Base-by-base conservation (phyloP, 257 asterid genomes). In the Fraxinus americana region DNA sequence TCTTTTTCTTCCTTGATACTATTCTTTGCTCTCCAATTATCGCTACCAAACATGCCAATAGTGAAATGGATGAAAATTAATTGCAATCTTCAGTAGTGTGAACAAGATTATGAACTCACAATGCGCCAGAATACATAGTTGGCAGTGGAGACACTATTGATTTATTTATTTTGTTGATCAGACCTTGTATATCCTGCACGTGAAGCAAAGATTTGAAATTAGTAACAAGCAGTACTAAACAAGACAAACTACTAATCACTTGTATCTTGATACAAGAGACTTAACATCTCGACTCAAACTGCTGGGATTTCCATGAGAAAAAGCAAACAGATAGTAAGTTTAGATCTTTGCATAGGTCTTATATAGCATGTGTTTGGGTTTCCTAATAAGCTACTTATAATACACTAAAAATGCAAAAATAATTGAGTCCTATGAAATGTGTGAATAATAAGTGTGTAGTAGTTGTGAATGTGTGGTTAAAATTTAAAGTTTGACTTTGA, bases 161-260 rank as follows among this genome's bases (percentile, higher is more conserved):
- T 85, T 88, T 95, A 78, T 95, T 92, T 76, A 95, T 95, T 87
- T 95, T 95, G 90, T 90, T 87, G 82, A 95, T 95, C 79, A 95
- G 85, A 83, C 97, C 98, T 85, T 95, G 99, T 87, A 95, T 93
- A 84, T 95, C 99, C 99, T 95, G 92, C 81, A 76, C 84, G 63
- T 32, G 65, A 69, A 83, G 67, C 70, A 76, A 69, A 48, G 21
- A 69, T 36, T 69, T 50, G 66, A 70, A 39, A 79, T 67, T 30
- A 74, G 79, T 21, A 65, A 73, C 74, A 69, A 48, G 9, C 32
- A 59, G 7, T 12, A 34, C 32, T 41, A 70, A 11, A 43, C 41
- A 38, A 38, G 43, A 38, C 43, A 38, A 38, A 38, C 43, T 14
- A 48, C 5, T 45, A 43, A 13, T 45, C 54, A 45, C 54, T 45